A percentile compares a stretch with the other conserved stretches of the same genome.
Evolutionary conservation across 75 land plant species (phyloP).

Genomic region (Ceratopteris richardii): DNA sequence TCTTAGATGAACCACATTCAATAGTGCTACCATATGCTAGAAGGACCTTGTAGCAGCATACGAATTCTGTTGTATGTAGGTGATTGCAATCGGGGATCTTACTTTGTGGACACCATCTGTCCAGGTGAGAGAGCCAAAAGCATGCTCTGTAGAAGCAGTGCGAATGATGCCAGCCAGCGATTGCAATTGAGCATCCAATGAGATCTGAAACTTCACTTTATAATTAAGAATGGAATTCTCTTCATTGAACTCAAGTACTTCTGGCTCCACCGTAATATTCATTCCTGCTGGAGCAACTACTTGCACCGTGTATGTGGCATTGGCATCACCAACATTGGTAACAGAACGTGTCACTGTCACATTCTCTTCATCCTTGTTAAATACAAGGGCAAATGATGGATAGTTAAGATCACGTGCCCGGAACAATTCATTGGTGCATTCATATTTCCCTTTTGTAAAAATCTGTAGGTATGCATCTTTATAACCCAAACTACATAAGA

Average conservation of each 20-base stretch:
- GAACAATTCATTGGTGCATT: background rate
- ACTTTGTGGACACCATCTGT: conserved; percentile 58
- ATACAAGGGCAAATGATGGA: conserved; percentile 19
- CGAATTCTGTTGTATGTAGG: conserved; percentile 22
- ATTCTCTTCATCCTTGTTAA: conserved; percentile 1
- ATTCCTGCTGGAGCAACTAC: conserved; percentile 10
- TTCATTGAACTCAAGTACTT: conserved; percentile 7
- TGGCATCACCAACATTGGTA: conserved; percentile 42
- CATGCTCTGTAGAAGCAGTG: background rate
- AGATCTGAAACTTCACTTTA: conserved; percentile 31
- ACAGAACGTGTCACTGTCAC: conserved; percentile 12
- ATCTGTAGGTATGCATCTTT: background rate
- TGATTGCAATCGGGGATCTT: conserved; percentile 53
- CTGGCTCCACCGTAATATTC: conserved; percentile 11
- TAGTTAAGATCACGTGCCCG: conserved; percentile 15
- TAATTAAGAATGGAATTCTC: conserved; percentile 38
- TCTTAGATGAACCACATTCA: too few relatives aligned
- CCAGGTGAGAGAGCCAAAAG: conserved; percentile 55
- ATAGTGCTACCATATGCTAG: too few relatives aligned
- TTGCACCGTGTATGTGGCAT: conserved; percentile 17
- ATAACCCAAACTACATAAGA: conserved; percentile 59
- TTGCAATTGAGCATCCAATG: background rate
- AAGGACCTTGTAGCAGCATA: too few relatives aligned
- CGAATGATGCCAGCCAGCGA: background rate
- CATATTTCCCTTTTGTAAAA: background rate